Conservation (phyloP, 352 stramenopile genomes). For the Pythium vanterpoolii region DNA sequence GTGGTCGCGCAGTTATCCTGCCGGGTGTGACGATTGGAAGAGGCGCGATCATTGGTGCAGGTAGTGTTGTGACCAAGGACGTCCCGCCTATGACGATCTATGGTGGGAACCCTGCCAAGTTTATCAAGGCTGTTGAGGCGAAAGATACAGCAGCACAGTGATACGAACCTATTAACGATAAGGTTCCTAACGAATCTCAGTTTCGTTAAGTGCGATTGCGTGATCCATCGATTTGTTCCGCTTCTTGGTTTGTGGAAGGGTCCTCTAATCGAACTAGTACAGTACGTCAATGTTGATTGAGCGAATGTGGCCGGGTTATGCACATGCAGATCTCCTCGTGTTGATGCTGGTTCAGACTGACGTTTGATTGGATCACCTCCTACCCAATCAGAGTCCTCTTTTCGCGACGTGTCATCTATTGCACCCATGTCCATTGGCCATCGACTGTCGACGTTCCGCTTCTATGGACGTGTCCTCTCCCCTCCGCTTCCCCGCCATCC, state of each 20-base stretch:
- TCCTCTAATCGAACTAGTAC: neutral
- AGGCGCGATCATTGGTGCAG: conserved; percentile 62
- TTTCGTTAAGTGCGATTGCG: neutral
- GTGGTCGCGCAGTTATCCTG: conserved; percentile 63
- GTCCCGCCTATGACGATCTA: conserved; percentile 57
- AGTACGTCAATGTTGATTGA: conserved; percentile 6
- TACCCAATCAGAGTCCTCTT: conserved; percentile 2
- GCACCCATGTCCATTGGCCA: conserved; percentile 8
- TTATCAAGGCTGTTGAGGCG: conserved; percentile 56
- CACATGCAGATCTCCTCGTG: neutral
- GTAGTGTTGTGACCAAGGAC: conserved; percentile 78
- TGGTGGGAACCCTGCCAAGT: conserved; percentile 69
- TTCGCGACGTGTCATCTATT: neutral
- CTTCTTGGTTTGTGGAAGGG: neutral
- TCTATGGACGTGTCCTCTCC: conserved; percentile 8
- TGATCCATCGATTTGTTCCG: neutral
- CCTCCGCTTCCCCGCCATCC: neutral
- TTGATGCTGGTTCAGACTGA: conserved; percentile 24
- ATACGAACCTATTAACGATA: neutral
- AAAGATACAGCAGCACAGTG: neutral
- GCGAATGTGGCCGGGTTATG: conserved; percentile 14
- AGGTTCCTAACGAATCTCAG: neutral
- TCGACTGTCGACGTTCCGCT: conserved; percentile 13
- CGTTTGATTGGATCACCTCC: conserved; percentile 13
- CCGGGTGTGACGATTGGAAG: conserved; percentile 65